Evolutionary conservation across 1,139 yeast genomes (phyloP).

Genomic region (Saccharomyces hybrid): DNA sequence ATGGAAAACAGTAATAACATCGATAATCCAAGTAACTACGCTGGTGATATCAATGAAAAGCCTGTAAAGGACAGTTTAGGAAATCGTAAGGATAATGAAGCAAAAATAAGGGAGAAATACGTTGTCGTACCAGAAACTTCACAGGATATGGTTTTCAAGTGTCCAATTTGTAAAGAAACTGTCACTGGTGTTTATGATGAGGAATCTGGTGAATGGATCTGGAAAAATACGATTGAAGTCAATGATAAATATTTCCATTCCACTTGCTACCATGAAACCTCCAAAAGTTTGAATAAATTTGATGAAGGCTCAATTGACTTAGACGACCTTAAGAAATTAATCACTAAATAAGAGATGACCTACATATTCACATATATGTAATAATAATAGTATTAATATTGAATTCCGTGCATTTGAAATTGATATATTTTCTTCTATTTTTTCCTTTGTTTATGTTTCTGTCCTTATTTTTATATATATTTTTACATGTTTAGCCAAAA

Average conservation of each 20-base stretch:
- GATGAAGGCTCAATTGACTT: constrained; percentile 17
- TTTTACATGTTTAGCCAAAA: background rate
- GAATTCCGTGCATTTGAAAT: background rate
- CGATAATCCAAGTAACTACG: constrained; percentile 7
- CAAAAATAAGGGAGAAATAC: constrained; percentile 27
- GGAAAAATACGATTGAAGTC: constrained; percentile 70
- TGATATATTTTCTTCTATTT: background rate
- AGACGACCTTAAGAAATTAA: constrained; percentile 19
- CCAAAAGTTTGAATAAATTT: constrained; percentile 29
- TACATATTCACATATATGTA: background rate
- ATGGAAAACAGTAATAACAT: background rate
- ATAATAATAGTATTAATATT: background rate
- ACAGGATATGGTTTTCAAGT: constrained; percentile 59
- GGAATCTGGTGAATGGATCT: constrained; percentile 90
- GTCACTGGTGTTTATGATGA: constrained; percentile 79
- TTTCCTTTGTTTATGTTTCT: background rate
- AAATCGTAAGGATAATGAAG: constrained; percentile 4
- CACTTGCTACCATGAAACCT: constrained; percentile 71
- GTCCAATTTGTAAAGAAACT: constrained; percentile 83
- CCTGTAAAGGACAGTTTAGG: background rate
- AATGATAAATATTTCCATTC: constrained; percentile 77
- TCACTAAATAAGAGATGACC: constrained; percentile 2
- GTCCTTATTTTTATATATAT: background rate
- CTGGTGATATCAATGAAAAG: constrained; percentile 11
- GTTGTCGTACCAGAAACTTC: constrained; percentile 69